Evolutionary conservation across 257 asterid genomes (phyloP), one percentile per base, ranked within the genome.

Genomic region (Thymus mandschuricus): DNA sequence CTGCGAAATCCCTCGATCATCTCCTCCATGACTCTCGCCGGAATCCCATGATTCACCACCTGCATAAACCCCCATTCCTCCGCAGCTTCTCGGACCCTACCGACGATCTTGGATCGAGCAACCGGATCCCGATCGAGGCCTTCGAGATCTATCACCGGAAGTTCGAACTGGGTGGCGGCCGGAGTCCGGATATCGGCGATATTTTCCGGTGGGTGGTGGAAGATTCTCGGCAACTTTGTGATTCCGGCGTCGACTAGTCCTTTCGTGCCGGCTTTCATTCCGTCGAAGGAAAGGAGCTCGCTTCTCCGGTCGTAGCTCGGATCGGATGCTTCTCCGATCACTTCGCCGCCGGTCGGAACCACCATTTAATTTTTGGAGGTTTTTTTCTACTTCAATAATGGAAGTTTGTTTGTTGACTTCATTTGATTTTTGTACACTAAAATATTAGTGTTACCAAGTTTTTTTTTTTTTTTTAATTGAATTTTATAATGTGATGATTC

Each of bases 181-280:
- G 11, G 56, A n/a, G 7, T 43, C 4, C 70, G 48, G 40, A 70
- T 44, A 50, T 63, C 74, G 10, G 10, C 34, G 8, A 57, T 5
- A 2, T n/a, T 59, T 38, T 76, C 41, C 10, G 71, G 59, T 41
- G 72, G 78, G 8, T 72, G 74, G 8, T 43, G 52, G 80, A 84
- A 84, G 1, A 86, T 84, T 6, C 59, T 68, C 5, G 89, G 89
- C 27, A 86, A 74, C n/a, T 58, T 21, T 11, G 81, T 61, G 40
- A 70, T 33, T 34, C 89, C 83, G 43, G 70, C 70, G 10, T 86
- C 92, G 3, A 82, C 71, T 5, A 86, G 78, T n/a, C 89, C 89
- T 58, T 86, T 86, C 0, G 82, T 87, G 7, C 92, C 92, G 5
- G 83, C 76, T 51, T 69, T 82, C 1, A 87, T 78, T 4, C 78